phyloP scores from a whole-genome alignment of 2,329 filamentous ascomycete genomes.

The Elsinoe fawcettii region DNA sequence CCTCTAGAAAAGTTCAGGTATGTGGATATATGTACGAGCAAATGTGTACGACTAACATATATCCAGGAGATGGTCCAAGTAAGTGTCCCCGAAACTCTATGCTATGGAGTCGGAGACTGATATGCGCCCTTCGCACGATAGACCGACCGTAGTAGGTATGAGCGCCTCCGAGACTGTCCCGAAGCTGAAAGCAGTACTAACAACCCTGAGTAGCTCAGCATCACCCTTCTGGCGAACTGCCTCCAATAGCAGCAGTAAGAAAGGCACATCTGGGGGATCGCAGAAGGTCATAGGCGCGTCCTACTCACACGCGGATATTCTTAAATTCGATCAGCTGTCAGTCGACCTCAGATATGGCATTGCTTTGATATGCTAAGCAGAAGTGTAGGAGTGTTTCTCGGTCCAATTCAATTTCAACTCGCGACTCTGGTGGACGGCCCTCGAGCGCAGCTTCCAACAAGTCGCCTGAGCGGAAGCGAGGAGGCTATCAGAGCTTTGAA shows the following conservation, averaged over 20 bases:
- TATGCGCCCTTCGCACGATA: slow-evolving; percentile 19
- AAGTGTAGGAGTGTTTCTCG: slow-evolving; percentile 45
- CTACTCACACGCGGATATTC: slow-evolving; percentile 91
- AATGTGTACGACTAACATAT: slow-evolving; percentile 22
- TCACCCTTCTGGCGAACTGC: slow-evolving; percentile 80
- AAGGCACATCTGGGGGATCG: slow-evolving; percentile 52
- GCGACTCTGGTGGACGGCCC: slow-evolving; percentile 49
- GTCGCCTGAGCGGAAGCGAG: slow-evolving; percentile 48
- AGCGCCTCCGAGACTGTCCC: background rate
- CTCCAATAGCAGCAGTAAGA: slow-evolving; percentile 40
- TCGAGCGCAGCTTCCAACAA: slow-evolving; percentile 47
- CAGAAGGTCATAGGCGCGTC: slow-evolving; percentile 82
- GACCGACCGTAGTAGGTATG: slow-evolving; percentile 30
- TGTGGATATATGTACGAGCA: slow-evolving; percentile 21
- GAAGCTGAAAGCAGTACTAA: background rate
- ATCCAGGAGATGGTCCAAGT: slow-evolving; percentile 98
- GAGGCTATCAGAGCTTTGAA: slow-evolving; percentile 69
- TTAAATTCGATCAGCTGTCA: slow-evolving; percentile 78
- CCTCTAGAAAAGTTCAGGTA: slow-evolving; percentile 41
- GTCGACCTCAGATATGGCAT: slow-evolving; percentile 23
- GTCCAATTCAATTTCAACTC: slow-evolving; percentile 67
- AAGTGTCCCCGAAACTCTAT: slow-evolving; percentile 57
- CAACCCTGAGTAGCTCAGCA: slow-evolving; percentile 51
- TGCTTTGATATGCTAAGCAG: slow-evolving; percentile 13
- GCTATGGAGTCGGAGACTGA: slow-evolving; percentile 14